Conservation (phyloP, 441 rosid genomes). For the Isatis lusitanica region DNA sequence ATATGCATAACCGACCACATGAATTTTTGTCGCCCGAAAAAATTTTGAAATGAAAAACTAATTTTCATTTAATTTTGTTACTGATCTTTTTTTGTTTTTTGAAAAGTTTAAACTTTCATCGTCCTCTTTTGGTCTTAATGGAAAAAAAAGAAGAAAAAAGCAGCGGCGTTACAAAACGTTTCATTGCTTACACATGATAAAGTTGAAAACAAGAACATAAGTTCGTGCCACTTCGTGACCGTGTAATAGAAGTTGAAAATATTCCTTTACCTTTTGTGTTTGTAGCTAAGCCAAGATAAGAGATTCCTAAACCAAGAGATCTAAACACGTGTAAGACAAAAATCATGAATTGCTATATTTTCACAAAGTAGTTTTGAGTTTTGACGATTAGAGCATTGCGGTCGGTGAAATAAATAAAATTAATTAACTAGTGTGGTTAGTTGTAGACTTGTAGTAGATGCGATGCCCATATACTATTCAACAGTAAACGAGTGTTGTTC, state of each 20-base stretch:
- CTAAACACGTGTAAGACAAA: not conserved
- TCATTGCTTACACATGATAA: slow-evolving; percentile 11
- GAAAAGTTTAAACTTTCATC: not conserved
- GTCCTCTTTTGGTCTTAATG: not conserved
- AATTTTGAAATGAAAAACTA: not conserved
- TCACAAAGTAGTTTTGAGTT: not conserved
- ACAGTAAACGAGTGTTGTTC: too few relatives aligned
- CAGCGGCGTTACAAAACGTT: not conserved
- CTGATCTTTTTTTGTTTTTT: not conserved
- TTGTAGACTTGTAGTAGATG: not conserved
- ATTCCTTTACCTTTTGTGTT: not conserved
- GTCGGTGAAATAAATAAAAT: not conserved
- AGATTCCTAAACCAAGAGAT: not conserved
- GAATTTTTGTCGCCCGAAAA: not conserved
- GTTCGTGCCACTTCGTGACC: slow-evolving; percentile 5
- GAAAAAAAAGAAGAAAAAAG: not conserved
- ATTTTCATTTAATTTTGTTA: not conserved
- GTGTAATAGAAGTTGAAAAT: not conserved
- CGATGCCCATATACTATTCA: not conserved
- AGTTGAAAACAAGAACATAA: not conserved
- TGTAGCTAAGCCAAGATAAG: not conserved
- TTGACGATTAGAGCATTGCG: not conserved
- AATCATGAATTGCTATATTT: not conserved
- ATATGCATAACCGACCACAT: not conserved
- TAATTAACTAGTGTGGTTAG: not conserved